Base-by-base conservation (phyloP, 257 asterid genomes). In the Scutellaria minor region DNA sequence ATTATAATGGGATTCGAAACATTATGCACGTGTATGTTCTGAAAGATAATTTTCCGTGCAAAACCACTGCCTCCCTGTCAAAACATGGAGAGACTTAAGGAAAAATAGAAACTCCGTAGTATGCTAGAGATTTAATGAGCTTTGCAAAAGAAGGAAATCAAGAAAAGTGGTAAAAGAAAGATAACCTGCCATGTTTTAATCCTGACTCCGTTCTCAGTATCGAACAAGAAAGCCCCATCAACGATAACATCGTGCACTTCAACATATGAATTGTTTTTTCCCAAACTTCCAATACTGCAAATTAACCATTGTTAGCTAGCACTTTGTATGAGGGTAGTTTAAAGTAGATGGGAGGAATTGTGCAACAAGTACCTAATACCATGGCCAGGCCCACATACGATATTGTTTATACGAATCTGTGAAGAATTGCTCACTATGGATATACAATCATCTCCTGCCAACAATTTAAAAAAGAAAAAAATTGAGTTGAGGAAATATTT, bases 131-230 rank as follows among this genome's bases (percentile, higher is more conserved):
- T 39, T 4, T 40, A 22, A 65, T 24, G 54, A 18, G 69, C 41
- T 2, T 54, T 45, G 41, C 27, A 7, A 18, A 5, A 52, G 6
- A 48, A 9, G 40, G 52, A 9, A 31, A 12, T 40, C 27, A 24
- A 24, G 7, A 53, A 54, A 53, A 45, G 7, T 53, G 31, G 41
- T 6, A n/a, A 12, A 37, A 51, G 40, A 51, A 62, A 65, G 11
- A 22, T 73, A n/a, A 87, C 98, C 98, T 89, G 98, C 98, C 96
- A 93, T 47, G 97, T 87, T 77, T 93, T 93, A 80, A 93, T 93
- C 84, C 98, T 83, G 56, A 84, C 88, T 15, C 98, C 97, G 58
- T 90, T 93, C 54, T 75, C 79, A 1, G 97, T 89, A 74, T 87
- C 72, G 66, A 79, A 77, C 42, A 93, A 47, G 65, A 15, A 11